phyloP scores from a whole-genome alignment of 2,329 filamentous ascomycete species.

The Cordyceps fumosorosea region DNA sequence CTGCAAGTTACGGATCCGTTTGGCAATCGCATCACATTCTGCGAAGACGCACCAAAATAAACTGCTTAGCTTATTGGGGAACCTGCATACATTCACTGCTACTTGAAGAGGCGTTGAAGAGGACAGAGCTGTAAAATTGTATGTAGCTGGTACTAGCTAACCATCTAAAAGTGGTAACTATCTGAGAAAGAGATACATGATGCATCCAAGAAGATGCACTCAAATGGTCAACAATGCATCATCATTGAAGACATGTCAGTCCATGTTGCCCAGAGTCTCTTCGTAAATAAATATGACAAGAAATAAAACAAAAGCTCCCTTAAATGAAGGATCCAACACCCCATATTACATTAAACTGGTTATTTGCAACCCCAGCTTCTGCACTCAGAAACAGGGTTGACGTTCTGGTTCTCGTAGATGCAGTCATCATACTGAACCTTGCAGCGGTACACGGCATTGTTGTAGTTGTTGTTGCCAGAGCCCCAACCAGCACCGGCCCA shows the following conservation, averaged over 20 bases:
- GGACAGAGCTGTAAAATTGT: background rate
- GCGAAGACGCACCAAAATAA: conserved; percentile 1
- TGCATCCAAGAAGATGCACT: background rate
- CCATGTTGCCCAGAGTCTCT: background rate
- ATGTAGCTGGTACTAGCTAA: background rate
- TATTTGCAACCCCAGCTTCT: conserved; percentile 24
- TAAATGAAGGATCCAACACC: background rate
- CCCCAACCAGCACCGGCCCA: conserved; percentile 19
- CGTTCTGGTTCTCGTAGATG: conserved; percentile 33
- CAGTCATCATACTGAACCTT: conserved; percentile 44
- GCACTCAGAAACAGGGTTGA: conserved; percentile 35
- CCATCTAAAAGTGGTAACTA: background rate
- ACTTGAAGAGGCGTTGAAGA: background rate
- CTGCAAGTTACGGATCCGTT: conserved; percentile 17
- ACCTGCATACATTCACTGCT: background rate
- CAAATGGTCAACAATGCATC: background rate
- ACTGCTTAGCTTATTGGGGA: too few relatives aligned
- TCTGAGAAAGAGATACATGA: background rate
- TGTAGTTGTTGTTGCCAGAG: conserved; percentile 25
- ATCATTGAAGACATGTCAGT: background rate
- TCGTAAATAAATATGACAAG: background rate
- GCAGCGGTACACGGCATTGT: conserved; percentile 36
- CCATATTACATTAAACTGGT: conserved; percentile 15
- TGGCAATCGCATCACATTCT: conserved; percentile 16
- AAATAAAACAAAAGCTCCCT: background rate